Base-by-base conservation (phyloP, 495 filamentous ascomycete genomes). In the Emericellopsis terricola region DNA sequence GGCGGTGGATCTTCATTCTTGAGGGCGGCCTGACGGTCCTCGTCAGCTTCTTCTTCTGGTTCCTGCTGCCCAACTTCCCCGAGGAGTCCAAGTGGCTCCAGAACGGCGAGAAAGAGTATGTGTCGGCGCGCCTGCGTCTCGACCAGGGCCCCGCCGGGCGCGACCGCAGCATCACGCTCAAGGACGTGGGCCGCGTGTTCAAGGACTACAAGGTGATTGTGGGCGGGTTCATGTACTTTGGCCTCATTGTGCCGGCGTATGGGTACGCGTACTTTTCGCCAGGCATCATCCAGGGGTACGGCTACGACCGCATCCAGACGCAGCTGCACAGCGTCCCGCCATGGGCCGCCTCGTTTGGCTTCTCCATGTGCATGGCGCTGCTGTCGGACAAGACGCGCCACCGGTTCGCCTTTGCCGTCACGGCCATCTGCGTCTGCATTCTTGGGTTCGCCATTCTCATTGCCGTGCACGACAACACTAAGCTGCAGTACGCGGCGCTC, bases 161-260 rank as follows among this genome's bases (percentile, higher is more conserved):
- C n/a, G 74, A 85, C 31, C 62, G 73, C 19, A 57, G 60, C 31
- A 71, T 82, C 40, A 76, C 64, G 2, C 42, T 60, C 38, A 55
- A 55, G 13, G 83, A 91, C 39, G 64, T 91, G 13, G 29, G 70
- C 13, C 56, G 48, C 15, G 78, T 87, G 17, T 76, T 94, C 62
- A 83, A 74, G 50, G 73, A 89, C 44, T 74, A 64, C 66, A 59
- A 70, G 52, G 57, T 71, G 28, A 75, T 64, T 44, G 47, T 91
- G 21, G 86, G 79, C 36, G 84, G 76, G 2, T 67, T 94, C 46
- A 87, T 91, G 82, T 92, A 92, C 53, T 81, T 85, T 28, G 80
- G 78, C 4, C 58, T 94, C 19, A 78, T 94, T 40, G 84, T 93
- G 2, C 80, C 89, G 0, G 84, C 81, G 20, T 94, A 94, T 45